Percentiles rank a stretch among this genome's conserved stretches.
Evolutionary conservation across 257 asterid genomes (phyloP).

Genomic region (Capsicum baccatum): DNA sequence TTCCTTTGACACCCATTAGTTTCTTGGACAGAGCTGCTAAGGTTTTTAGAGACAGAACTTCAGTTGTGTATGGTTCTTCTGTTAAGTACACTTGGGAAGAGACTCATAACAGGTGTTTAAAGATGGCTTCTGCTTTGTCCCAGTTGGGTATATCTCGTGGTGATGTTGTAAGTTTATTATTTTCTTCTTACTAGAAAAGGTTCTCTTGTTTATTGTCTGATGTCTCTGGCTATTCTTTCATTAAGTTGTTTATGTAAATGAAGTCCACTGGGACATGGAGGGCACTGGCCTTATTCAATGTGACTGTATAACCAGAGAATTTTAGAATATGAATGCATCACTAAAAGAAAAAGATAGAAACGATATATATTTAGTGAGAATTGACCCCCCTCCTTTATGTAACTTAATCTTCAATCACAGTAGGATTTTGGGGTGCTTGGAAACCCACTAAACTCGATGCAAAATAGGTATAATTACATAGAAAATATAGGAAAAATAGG

Average conservation of each 20-base stretch:
- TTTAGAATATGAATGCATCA: no score
- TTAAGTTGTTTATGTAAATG: background rate
- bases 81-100: conserved; percentile 45
- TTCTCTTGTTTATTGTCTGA: background rate
- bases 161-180: background rate
- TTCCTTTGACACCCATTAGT: conserved; percentile 48
- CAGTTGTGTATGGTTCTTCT: conserved; percentile 42
- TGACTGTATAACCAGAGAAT: background rate
- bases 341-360: no score
- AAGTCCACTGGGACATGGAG: background rate
- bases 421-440: no score
- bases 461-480: no score
- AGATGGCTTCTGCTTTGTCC: conserved; percentile 34
- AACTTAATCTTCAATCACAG: no score
- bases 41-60: conserved; percentile 45
- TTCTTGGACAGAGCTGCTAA: conserved; percentile 48
- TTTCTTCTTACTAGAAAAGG: background rate
- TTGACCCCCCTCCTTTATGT: no score
- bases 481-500: no score
- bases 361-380: no score
- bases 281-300: background rate
- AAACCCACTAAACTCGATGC: no score
- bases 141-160: conserved; percentile 17
- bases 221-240: background rate
- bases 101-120: conserved; percentile 44